phyloP scores from a whole-genome alignment of 768 basidiomycete species.

The Suillus ampliporus region DNA sequence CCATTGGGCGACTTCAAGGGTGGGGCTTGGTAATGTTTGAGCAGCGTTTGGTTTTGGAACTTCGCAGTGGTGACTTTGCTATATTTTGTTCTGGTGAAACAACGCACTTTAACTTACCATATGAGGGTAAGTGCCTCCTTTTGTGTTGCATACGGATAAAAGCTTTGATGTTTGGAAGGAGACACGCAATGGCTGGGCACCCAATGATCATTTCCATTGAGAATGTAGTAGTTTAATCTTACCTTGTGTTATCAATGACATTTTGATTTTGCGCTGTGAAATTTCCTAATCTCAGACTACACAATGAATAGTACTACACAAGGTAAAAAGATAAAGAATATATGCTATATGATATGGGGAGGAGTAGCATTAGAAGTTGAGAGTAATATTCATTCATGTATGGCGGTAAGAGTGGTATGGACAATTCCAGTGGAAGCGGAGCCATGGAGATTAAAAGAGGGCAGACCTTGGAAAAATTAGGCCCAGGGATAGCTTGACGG shows the following conservation, averaged over 20 bases:
- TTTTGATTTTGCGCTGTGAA: too few species aligned
- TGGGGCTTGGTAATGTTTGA: slow-evolving; percentile 15
- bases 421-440: slow-evolving; percentile 7
- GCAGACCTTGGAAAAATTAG: too few species aligned
- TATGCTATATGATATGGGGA: too few species aligned
- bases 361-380: too few species aligned
- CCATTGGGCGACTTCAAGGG: slow-evolving; percentile 5
- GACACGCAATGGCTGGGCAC: slow-evolving; percentile 3
- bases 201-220: slow-evolving; percentile 1
- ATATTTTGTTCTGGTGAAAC: slow-evolving; percentile 9
- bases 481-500: too few species aligned
- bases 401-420: slow-evolving; percentile 22
- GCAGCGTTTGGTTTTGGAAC: slow-evolving; percentile 8
- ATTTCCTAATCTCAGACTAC: too few species aligned
- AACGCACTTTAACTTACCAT: slow-evolving; percentile 14
- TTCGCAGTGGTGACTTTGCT: slow-evolving; percentile 10
- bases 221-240: too few species aligned
- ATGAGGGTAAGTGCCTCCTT: slow-evolving; percentile 11
- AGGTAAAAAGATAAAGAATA: too few species aligned
- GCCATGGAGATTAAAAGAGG: too few species aligned
- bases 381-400: too few species aligned
- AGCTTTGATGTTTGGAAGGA: slow-evolving; percentile 10
- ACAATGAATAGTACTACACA: too few species aligned
- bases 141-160: slow-evolving; percentile 15
- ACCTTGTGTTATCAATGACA: too few species aligned